Conservation (phyloP, 495 filamentous ascomycete species). For the Xylaria intraflava region DNA sequence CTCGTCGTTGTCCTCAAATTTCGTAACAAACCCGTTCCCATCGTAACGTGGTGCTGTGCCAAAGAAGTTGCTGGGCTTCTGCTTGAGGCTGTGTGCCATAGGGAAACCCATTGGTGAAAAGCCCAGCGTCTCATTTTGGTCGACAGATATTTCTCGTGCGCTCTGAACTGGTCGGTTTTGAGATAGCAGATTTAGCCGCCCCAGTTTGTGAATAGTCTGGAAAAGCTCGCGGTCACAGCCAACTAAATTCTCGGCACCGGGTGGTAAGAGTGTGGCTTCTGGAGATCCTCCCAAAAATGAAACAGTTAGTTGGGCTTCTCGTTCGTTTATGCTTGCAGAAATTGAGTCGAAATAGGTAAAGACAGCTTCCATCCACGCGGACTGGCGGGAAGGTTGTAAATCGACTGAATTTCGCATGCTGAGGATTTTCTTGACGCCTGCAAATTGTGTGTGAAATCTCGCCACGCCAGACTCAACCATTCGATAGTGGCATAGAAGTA, state of each 20-base stretch:
- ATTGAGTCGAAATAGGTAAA: constrained; percentile 97
- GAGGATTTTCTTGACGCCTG: constrained; percentile 87
- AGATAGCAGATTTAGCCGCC: constrained; percentile 80
- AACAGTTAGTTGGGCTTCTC: constrained; percentile 79
- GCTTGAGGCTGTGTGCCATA: constrained; percentile 45
- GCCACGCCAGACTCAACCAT: constrained; percentile 89
- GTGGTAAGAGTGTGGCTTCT: constrained; percentile 59
- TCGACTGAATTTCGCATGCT: constrained; percentile 64
- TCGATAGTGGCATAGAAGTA: constrained; percentile 86
- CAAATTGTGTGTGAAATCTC: constrained; percentile 89
- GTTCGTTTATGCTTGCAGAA: constrained; percentile 83
- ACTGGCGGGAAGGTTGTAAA: constrained; percentile 60
- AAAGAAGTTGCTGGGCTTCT: constrained; percentile 25
- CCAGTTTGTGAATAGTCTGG: constrained; percentile 69
- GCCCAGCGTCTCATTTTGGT: constrained; percentile 19
- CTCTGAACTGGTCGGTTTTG: constrained; percentile 58
- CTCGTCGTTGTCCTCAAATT: constrained; percentile 43
- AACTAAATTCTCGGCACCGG: constrained; percentile 64
- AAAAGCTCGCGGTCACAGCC: constrained; percentile 81
- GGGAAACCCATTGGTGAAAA: constrained; percentile 36
- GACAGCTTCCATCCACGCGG: constrained; percentile 86
- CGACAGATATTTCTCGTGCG: constrained; percentile 22
- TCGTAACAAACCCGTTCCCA: constrained; percentile 53
- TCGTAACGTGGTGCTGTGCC: constrained; percentile 46
- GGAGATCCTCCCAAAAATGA: constrained; percentile 55